Evolutionary conservation across 768 basidiomycete species (phyloP), one percentile per base, ranked within the genome.

Genomic region (Kwoniella sp.): DNA sequence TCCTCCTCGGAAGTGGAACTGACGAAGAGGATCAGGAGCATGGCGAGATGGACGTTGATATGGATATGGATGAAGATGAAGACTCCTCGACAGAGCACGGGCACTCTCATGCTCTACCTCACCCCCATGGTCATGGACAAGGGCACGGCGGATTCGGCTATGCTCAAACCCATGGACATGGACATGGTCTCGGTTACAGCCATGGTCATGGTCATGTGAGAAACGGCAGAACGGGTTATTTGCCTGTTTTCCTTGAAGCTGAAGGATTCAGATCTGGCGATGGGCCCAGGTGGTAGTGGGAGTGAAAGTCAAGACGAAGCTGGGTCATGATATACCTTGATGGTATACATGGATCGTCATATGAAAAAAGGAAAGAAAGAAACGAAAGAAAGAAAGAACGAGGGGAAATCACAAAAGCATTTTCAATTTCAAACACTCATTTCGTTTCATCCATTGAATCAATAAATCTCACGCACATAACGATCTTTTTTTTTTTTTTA

Each of bases 21-120:
- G 54, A 37, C 36, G 58, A 49, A 12, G 46, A 22, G 48, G 22
- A 24, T 25, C 7, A 26, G 10, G 48, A 22, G 7, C 21, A 68
- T 46, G 69, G 49, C 1, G 73, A 60, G 44, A 65, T 64, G 65
- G 66, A 67, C 22, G 55, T 62, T 30, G 68, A 67, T 57, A 51
- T 64, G 53, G 65, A 59, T 5, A 56, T 66, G 47, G 67, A 67
- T 4, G 67, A 64, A 50, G 69, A 68, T 15, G 67, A 33, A 8
- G 60, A 53, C 25, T 48, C 30, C 24, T 74, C 73, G 26, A 74
- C 52, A 1, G 73, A 74, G 49, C 47, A 51, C 9, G 55, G 48
- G 8, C 55, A 56, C 27, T 40, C n/a, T 6, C n/a, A 25, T 10
- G n/a, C n/a, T n/a, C n/a, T n/a, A n/a, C 22, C 8, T 13, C 40